These are phyloP conservation scores for Boletus barrowsii DNA, from an alignment of 768 basidiomycete species.

Conservation along the genomic window DNA sequence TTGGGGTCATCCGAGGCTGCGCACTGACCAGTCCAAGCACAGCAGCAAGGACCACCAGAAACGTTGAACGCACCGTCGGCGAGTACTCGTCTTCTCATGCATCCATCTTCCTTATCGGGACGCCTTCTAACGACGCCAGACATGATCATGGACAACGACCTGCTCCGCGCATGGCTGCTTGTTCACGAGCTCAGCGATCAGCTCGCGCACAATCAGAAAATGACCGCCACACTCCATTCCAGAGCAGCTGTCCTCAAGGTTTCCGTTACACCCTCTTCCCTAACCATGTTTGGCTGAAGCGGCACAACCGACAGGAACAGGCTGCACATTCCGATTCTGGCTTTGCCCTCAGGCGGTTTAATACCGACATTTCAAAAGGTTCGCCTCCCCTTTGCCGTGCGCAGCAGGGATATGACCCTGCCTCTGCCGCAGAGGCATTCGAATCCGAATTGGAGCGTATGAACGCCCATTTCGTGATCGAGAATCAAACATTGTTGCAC, in stretches of 20 bases:
- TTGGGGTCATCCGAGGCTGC: too few species aligned
- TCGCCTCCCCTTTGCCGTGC: conserved; percentile 9
- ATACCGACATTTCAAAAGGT: conserved; percentile 87
- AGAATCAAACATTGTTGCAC: conserved; percentile 88
- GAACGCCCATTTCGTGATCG: conserved; percentile 87
- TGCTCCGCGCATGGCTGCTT: conserved; percentile 74
- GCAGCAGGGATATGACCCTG: conserved; percentile 13
- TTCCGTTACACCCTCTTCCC: conserved; percentile 28
- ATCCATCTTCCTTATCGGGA: conserved; percentile 7
- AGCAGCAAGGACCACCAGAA: neutral
- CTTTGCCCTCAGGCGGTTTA: conserved; percentile 78
- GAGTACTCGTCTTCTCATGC: conserved; percentile 6
- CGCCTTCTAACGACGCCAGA: neutral
- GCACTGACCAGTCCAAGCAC: neutral
- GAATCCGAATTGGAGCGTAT: conserved; percentile 88
- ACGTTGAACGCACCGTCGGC: neutral
- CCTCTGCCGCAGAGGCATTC: conserved; percentile 65
- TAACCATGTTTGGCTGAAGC: conserved; percentile 9
- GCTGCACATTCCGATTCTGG: conserved; percentile 69
- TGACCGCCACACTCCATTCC: conserved; percentile 62
- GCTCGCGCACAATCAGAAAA: conserved; percentile 76
- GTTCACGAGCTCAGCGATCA: conserved; percentile 82
- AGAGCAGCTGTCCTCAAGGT: conserved; percentile 79
- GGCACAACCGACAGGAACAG: conserved; percentile 52
- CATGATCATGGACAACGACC: conserved; percentile 62